Conservation (phyloP, 495 filamentous ascomycete genomes). For the Copromyces sp. region DNA sequence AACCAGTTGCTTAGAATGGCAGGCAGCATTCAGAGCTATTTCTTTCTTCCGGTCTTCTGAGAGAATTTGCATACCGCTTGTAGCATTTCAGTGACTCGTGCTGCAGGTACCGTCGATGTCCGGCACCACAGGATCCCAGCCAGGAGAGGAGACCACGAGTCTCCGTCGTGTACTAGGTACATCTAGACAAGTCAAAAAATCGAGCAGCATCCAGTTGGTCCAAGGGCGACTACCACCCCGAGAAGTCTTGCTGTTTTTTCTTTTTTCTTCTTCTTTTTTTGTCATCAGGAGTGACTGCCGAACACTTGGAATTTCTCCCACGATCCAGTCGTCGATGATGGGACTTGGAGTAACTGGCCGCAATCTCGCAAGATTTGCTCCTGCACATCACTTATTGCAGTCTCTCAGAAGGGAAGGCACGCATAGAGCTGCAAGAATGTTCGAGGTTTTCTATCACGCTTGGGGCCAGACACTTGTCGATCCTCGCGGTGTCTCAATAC, state of each 20-base stretch:
- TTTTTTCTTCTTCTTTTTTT: not conserved
- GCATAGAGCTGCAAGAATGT: not conserved
- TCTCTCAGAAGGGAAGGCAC: not conserved
- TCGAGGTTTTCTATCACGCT: not conserved
- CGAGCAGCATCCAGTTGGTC: not conserved
- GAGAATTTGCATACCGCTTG: too few species aligned
- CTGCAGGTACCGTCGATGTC: not conserved
- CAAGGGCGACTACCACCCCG: not conserved
- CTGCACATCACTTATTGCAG: not conserved
- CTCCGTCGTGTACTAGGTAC: not conserved
- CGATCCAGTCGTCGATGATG: not conserved
- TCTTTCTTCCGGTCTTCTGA: not conserved
- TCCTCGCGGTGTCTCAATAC: not conserved
- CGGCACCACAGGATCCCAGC: not conserved
- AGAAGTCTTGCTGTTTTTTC: not conserved
- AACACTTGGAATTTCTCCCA: not conserved
- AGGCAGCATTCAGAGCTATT: not conserved
- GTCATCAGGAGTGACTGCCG: not conserved
- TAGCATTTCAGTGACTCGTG: not conserved
- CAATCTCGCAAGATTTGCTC: not conserved
- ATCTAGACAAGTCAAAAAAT: not conserved
- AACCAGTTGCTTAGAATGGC: not conserved
- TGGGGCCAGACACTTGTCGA: not conserved
- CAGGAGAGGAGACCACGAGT: not conserved
- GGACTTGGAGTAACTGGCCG: not conserved